These are phyloP conservation scores for Fusarium begoniae DNA, from an alignment of 2,329 filamentous ascomycete genomes.

Conservation along the genomic window DNA sequence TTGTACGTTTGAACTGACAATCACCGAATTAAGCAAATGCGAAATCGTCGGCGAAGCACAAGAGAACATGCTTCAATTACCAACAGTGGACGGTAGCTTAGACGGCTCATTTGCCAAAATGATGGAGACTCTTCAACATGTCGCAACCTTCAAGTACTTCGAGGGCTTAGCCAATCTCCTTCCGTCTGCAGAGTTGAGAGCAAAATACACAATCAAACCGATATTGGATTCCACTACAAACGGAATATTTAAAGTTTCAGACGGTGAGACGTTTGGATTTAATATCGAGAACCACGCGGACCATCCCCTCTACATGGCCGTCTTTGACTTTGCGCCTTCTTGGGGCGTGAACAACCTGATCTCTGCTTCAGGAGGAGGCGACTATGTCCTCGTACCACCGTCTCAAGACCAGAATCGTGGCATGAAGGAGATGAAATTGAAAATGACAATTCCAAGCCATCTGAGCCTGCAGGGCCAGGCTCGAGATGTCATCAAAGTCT, in stretches of 20 bases:
- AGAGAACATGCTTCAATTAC: background rate
- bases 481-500: background rate
- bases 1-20: background rate
- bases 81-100: rapidly evolving
- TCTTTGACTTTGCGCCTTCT: background rate
- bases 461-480: background rate
- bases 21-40: background rate
- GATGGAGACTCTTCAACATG: background rate
- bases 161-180: background rate
- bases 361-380: background rate
- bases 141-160: background rate
- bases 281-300: background rate
- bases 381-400: background rate
- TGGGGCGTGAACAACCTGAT: background rate
- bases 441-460: background rate
- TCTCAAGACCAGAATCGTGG: rapidly evolving
- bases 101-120: rapidly evolving
- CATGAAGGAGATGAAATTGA: rapidly evolving
- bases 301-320: background rate
- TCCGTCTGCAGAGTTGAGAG: rapidly evolving
- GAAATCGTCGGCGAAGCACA: background rate
- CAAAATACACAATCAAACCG: rapidly evolving
- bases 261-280: background rate
- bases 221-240: rapidly evolving
- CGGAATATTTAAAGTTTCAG: rapidly evolving